phyloP scores from a whole-genome alignment of 2,329 filamentous ascomycete species.

The Stagonosporopsis vannaccii region DNA sequence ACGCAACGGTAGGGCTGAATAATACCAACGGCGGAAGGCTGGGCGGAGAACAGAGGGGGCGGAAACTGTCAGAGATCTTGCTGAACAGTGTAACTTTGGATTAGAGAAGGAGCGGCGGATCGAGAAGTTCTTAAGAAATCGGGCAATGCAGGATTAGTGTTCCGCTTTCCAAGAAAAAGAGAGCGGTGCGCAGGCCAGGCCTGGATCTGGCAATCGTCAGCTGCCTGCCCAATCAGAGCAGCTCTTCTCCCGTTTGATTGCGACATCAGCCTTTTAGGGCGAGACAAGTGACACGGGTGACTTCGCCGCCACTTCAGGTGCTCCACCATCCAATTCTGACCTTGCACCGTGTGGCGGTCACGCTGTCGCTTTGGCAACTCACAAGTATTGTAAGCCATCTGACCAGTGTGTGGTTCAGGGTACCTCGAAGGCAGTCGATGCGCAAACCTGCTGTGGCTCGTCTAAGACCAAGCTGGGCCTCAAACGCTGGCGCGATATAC shows the following conservation, averaged over 20 bases:
- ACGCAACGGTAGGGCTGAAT: conserved; percentile 14
- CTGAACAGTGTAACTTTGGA: neutral
- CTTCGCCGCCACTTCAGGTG: conserved; percentile 2
- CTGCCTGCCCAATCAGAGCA: conserved; percentile 11
- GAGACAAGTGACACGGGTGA: conserved; percentile 5
- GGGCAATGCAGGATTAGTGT: conserved; percentile 8
- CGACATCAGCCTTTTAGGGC: conserved; percentile 15
- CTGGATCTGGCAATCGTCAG: conserved; percentile 17
- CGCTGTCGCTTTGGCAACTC: neutral
- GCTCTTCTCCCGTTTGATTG: conserved; percentile 9
- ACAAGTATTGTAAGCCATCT: conserved; percentile 6
- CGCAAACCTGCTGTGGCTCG: conserved; percentile 17
- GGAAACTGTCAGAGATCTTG: conserved; percentile 3
- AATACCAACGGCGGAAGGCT: conserved; percentile 11
- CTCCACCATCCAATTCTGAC: neutral
- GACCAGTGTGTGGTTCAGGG: neutral
- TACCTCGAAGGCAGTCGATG: neutral
- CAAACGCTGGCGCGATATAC: conserved; percentile 9
- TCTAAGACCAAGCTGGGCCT: conserved; percentile 16
- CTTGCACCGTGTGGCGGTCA: neutral
- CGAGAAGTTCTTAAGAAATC: conserved; percentile 17
- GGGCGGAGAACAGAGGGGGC: conserved; percentile 15
- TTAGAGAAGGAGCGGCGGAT: conserved; percentile 12
- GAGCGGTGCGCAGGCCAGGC: neutral
- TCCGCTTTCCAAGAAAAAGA: conserved; percentile 9